A percentile compares a stretch with the other conserved stretches of the same genome.
Evolutionary conservation across 176 grass and related monocot species (phyloP).

Genomic region (Aegilops speltoides): DNA sequence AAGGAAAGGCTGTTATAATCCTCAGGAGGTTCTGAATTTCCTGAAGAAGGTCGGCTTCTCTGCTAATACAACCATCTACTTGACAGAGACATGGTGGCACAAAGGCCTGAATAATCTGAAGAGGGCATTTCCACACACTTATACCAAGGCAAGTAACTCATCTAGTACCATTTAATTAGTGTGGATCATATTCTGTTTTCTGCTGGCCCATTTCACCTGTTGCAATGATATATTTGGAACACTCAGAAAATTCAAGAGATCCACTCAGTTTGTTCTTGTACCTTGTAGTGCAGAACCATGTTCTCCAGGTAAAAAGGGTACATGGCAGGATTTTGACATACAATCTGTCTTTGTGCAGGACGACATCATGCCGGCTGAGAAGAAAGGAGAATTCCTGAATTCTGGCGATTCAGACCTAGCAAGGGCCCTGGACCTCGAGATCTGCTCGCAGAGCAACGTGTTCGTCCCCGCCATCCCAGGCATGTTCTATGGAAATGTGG

Average conservation of each 20-base stretch:
- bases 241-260: neutral
- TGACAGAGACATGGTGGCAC: conserved; percentile 82
- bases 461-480: conserved; percentile 75
- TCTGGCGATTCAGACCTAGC: conserved; percentile 56
- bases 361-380: conserved; percentile 75
- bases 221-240: too few species aligned
- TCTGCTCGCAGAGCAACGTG: conserved; percentile 71
- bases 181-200: neutral
- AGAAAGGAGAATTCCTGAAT: conserved; percentile 67
- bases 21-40: conserved; percentile 67
- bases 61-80: conserved; percentile 67
- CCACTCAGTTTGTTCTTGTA: neutral
- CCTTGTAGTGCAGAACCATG: neutral
- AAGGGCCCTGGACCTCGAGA: conserved; percentile 75
- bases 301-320: neutral
- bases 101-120: conserved; percentile 61
- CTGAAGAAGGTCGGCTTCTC: conserved; percentile 64
- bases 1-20: conserved; percentile 71
- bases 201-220: neutral
- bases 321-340: neutral
- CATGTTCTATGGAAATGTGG: conserved; percentile 83
- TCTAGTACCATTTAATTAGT: conserved; percentile 10
- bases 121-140: conserved; percentile 70
- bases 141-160: conserved; percentile 66
- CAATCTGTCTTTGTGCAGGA: conserved; percentile 42